Evolutionary conservation across 1,139 yeast species (phyloP), one percentile per base, ranked within the genome.

Genomic region (Diutina ranongensis): DNA sequence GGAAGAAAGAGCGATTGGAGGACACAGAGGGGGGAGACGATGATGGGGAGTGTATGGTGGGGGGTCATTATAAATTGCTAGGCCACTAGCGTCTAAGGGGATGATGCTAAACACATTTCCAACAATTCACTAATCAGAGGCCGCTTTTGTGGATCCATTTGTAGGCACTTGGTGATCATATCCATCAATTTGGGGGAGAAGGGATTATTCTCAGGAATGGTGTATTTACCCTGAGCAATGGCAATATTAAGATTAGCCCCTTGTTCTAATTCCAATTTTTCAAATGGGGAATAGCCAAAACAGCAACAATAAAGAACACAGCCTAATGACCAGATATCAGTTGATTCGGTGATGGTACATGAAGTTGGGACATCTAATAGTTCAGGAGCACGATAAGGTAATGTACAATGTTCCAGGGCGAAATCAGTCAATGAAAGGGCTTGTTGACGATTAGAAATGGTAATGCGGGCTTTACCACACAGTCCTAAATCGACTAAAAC

Each of bases 321-420:
- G 0, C 97, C 97, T 32, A 88, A 61, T 4, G 94, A 83, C 97
- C 97, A 89, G 18, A 89, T 77, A 57, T 89, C 97, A 4, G 84
- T 80, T 47, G 76, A 73, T 57, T 84, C 95, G 49, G 81, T 79
- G 44, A 89, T 70, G 3, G 63, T 62, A 13, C 75, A 60, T 45
- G 81, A 80, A 0, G 86, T 76, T 45, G 76, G 78, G 45, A 87
- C 84, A 54, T 86, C 94, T 49, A 88, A 67, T 44, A 89, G 67
- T 57, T 89, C 97, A 0, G 97, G 97, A 0, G 97, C 95, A 35
- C 95, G 66, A 60, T 83, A 89, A 0, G 94, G 92, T 49, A 86
- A 65, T 1, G 95, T 84, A 57, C 95, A 86, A 59, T 85, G 88
- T 56, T 84, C 94, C 49, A 80, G 86, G 4, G 94, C 88, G 57